phyloP scores from a whole-genome alignment of 2,329 filamentous ascomycete genomes.

The Trichoderma semiorbis region DNA sequence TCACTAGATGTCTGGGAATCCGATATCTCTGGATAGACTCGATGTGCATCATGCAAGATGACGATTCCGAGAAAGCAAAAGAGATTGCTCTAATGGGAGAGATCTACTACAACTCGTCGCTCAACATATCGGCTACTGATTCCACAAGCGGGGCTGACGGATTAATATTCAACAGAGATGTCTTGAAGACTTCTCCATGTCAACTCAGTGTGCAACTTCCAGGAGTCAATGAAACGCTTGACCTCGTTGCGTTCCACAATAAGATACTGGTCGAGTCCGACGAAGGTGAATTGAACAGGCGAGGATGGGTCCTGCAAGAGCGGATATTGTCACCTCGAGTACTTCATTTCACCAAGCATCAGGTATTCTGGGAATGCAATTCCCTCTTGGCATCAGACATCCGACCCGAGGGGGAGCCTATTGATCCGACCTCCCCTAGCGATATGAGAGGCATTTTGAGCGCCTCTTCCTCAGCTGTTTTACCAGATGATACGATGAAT shows the following conservation, averaged over 20 bases:
- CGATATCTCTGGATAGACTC: conserved; percentile 11
- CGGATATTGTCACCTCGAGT: conserved; percentile 3
- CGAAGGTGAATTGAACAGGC: conserved; percentile 3
- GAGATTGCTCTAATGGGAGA: conserved; percentile 22
- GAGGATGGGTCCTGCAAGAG: conserved; percentile 15
- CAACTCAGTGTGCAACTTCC: not conserved
- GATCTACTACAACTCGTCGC: conserved; percentile 20
- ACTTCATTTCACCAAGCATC: not conserved
- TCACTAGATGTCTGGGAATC: not conserved
- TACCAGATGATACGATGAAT: not conserved
- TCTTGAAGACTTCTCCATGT: conserved; percentile 16
- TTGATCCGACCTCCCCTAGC: not conserved
- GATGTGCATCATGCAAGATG: conserved; percentile 14
- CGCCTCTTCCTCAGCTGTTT: not conserved
- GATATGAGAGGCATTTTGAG: not conserved
- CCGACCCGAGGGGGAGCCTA: not conserved
- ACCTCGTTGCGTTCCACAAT: not conserved
- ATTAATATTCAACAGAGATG: conserved; percentile 11
- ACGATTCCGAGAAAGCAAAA: not conserved
- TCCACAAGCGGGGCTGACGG: conserved; percentile 18
- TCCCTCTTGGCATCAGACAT: not conserved
- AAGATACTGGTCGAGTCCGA: not conserved
- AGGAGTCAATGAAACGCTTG: not conserved
- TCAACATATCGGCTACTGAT: conserved; percentile 21
- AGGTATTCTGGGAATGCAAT: not conserved